phyloP scores from a whole-genome alignment of 176 grass and related monocot species.

The Thinopyrum elongatum region DNA sequence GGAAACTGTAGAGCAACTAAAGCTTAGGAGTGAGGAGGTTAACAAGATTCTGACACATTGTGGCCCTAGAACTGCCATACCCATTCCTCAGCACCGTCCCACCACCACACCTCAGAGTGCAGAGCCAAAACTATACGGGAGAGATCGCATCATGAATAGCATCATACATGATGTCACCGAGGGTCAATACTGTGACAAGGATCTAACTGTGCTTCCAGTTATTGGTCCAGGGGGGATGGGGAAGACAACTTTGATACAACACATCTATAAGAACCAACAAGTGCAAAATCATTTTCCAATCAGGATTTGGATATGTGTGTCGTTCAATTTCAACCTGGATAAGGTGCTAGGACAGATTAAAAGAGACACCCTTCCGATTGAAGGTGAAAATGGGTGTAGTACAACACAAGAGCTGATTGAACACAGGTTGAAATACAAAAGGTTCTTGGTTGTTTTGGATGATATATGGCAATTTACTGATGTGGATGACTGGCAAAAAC shows the following conservation, averaged over 20 bases:
- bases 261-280: neutral
- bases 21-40: too few relatives aligned
- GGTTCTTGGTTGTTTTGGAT: too few relatives aligned
- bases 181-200: neutral
- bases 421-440: too few relatives aligned
- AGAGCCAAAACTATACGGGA: conserved; percentile 23
- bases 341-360: neutral
- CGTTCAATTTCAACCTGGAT: neutral
- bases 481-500: too few relatives aligned
- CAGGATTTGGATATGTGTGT: neutral
- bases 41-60: too few relatives aligned
- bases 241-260: conserved; percentile 44
- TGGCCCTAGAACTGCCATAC: accelerated
- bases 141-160: neutral
- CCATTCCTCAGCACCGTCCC: neutral
- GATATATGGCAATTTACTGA: too few relatives aligned
- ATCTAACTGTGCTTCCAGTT: conserved; percentile 19
- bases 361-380: accelerated
- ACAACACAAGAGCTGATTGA: too few relatives aligned
- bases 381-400: neutral
- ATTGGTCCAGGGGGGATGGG: conserved; percentile 38
- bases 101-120: neutral
- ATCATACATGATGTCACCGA: neutral
- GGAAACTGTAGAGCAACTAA: accelerated
- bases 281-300: neutral